Evolutionary conservation across 2,329 filamentous ascomycete genomes (phyloP).

Genomic region (Calonectria pseudoturangicola): DNA sequence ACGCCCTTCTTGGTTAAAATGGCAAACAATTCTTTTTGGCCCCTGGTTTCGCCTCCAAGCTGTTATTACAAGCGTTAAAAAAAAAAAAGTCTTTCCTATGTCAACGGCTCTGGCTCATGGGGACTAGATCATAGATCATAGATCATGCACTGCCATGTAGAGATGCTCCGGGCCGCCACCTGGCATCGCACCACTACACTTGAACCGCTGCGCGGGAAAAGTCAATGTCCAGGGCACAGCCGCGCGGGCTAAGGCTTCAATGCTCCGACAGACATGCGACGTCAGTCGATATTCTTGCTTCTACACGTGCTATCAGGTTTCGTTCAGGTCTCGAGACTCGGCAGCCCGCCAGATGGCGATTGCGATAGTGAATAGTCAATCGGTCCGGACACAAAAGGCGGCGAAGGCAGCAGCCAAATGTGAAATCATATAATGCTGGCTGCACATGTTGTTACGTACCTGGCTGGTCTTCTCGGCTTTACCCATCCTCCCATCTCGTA

Average conservation of each 20-base stretch:
- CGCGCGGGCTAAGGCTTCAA: constrained; percentile 22
- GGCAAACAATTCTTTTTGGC: constrained; percentile 28
- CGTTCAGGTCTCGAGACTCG: constrained; percentile 36
- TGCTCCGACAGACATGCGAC: constrained; percentile 50
- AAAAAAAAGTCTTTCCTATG: neutral
- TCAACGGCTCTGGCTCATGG: neutral
- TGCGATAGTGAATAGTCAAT: constrained; percentile 32
- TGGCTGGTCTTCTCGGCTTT: constrained; percentile 9
- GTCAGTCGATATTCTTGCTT: constrained; percentile 50
- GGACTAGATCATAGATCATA: neutral
- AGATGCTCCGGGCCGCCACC: constrained; percentile 2
- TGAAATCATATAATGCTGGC: constrained; percentile 9
- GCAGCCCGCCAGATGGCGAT: constrained; percentile 35
- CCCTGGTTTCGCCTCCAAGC: constrained; percentile 2
- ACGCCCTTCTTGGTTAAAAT: neutral
- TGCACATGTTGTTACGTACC: constrained; percentile 24
- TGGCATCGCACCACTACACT: constrained; percentile 18
- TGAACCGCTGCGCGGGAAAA: constrained; percentile 10
- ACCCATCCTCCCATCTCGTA: constrained; percentile 33
- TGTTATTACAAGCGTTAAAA: no score
- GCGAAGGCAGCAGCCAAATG: constrained; percentile 22
- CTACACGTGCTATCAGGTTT: constrained; percentile 40
- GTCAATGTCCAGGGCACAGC: constrained; percentile 28
- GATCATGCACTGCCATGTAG: constrained; percentile 19
- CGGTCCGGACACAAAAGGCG: constrained; percentile 33